Evolutionary conservation across 352 stramenopile genomes (phyloP).

Genomic region (Pythium chondricola): DNA sequence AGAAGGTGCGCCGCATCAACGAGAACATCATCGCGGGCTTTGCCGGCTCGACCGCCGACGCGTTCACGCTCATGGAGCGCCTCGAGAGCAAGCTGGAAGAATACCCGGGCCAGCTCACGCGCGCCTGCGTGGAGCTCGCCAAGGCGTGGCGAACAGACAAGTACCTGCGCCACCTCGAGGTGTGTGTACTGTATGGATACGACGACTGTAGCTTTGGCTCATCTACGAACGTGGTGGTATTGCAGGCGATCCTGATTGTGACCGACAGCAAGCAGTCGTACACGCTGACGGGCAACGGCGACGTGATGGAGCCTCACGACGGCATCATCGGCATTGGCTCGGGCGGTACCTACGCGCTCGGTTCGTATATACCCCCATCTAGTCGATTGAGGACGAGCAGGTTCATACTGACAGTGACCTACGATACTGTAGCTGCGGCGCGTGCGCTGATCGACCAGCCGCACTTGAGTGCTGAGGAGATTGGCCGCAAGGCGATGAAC

Average conservation of each 20-base stretch:
- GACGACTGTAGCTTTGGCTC: too few species aligned
- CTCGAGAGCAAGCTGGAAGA: conserved; percentile 98
- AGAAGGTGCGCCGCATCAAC: conserved; percentile 96
- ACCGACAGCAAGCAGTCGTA: conserved; percentile 94
- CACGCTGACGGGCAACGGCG: conserved; percentile 97
- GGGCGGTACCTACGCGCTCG: conserved; percentile 90
- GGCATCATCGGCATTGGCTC: conserved; percentile 95
- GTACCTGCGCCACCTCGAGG: conserved; percentile 95
- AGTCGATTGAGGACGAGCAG: too few species aligned
- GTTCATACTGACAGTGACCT: too few species aligned
- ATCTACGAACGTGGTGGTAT: too few species aligned
- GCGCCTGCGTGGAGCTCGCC: conserved; percentile 97
- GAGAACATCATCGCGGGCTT: conserved; percentile 95
- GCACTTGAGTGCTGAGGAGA: conserved; percentile 91
- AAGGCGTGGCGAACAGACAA: conserved; percentile 99
- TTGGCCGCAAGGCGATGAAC: conserved; percentile 91
- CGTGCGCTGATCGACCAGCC: conserved; percentile 93
- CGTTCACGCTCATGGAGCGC: conserved; percentile 97
- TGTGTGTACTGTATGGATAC: too few species aligned
- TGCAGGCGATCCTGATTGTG: conserved; percentile 92
- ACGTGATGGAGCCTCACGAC: conserved; percentile 96
- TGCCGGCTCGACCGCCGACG: conserved; percentile 96
- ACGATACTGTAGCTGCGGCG: conserved; percentile 83
- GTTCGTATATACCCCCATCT: conserved; percentile 43
- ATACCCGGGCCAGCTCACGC: conserved; percentile 95